Percentiles rank a stretch among this genome's conserved stretches.
Evolutionary conservation across 345 rosid genomes (phyloP).

Genomic region (Eucalyptus brandiana): DNA sequence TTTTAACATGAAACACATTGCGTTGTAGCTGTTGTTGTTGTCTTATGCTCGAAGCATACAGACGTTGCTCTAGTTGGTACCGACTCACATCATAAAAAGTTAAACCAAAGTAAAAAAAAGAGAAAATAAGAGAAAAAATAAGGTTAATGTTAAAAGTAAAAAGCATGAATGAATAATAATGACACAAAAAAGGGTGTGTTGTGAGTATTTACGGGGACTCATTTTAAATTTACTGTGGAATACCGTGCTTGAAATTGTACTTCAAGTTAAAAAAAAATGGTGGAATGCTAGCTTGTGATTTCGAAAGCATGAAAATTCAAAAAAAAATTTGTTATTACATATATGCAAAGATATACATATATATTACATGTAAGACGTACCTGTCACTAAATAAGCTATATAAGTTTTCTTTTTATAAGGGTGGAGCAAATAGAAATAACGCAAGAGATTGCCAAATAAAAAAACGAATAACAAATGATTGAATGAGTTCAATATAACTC

Average conservation of each 20-base stretch:
- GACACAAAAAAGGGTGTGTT: not conserved
- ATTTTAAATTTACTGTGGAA: not conserved
- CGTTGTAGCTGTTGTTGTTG: not conserved
- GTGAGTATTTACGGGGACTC: not conserved
- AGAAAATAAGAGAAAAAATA: too few relatives aligned
- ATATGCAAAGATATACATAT: not conserved
- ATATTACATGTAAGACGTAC: too few relatives aligned
- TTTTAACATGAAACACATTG: not conserved
- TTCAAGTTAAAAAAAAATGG: not conserved
- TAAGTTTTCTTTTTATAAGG: too few relatives aligned
- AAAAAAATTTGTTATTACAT: not conserved
- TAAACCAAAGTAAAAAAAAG: not conserved
- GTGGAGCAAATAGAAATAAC: not conserved
- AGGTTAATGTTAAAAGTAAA: not conserved
- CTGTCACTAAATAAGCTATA: not conserved
- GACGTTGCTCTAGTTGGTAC: not conserved
- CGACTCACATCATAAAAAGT: not conserved
- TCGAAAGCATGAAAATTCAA: not conserved
- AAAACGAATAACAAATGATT: not conserved
- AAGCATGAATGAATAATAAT: not conserved
- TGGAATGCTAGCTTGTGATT: not conserved
- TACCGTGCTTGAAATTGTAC: not conserved
- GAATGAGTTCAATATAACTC: not conserved
- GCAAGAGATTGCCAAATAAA: not conserved
- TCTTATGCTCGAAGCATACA: not conserved